These are phyloP conservation scores for Helianthus tuberosus DNA, from an alignment of 129 eudicot genomes.

Conservation along the genomic window DNA sequence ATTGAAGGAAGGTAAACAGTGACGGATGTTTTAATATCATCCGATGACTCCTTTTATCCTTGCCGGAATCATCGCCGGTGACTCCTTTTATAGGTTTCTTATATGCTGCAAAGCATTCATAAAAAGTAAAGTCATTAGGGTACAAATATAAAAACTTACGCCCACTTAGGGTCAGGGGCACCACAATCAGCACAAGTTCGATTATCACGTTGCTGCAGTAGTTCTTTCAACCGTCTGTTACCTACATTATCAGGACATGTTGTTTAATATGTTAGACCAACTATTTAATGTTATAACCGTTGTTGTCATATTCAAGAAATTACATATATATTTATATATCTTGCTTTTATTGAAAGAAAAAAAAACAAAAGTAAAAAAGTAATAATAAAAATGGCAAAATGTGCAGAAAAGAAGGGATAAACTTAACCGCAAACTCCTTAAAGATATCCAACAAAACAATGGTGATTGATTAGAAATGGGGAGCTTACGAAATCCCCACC, in stretches of 20 bases:
- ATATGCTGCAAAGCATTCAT: no score
- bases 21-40: no score
- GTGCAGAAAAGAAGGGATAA: background rate
- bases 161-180: constrained; percentile 99
- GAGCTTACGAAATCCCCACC: no score
- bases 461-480: background rate
- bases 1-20: no score
- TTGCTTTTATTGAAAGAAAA: background rate
- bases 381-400: background rate
- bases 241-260: constrained; percentile 40
- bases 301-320: background rate
- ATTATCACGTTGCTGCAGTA: constrained; percentile 79
- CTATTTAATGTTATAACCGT: no score
- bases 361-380: background rate
- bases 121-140: no score
- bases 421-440: no score
- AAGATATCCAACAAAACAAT: no score
- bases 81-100: no score
- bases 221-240: constrained; percentile 72
- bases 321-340: background rate
- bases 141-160: constrained; percentile 57
- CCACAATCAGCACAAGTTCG: constrained; percentile 92
- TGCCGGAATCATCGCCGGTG: no score
- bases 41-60: no score
- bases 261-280: background rate